These are phyloP conservation scores for Cyathus olla DNA, from an alignment of 1,284 basidiomycete genomes.

Conservation along the genomic window DNA sequence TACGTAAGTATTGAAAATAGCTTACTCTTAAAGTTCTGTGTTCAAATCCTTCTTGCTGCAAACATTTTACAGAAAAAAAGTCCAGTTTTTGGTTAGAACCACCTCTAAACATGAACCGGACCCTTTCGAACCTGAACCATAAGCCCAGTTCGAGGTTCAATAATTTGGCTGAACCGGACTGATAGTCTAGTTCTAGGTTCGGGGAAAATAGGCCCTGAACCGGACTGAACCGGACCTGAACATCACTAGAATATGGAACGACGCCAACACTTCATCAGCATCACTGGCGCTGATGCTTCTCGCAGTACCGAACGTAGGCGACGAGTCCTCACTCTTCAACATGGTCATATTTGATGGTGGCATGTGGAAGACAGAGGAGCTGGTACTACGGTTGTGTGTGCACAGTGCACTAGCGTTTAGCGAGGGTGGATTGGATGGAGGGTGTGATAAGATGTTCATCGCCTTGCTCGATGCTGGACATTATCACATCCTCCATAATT, in stretches of 20 bases:
- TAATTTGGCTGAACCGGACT: too few relatives aligned
- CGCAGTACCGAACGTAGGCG: constrained; percentile 12
- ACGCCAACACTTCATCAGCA: constrained; percentile 16
- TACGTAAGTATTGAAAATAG: too few relatives aligned
- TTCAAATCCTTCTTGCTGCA: too few relatives aligned
- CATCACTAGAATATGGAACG: constrained; percentile 6
- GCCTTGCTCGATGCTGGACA: neutral
- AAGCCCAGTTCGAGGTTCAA: too few relatives aligned
- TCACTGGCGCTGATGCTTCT: constrained; percentile 17
- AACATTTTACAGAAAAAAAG: too few relatives aligned
- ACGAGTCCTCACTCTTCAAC: constrained; percentile 64
- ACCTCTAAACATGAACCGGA: constrained; percentile 1
- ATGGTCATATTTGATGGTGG: constrained; percentile 81
- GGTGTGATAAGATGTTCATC: constrained; percentile 6
- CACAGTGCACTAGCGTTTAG: constrained; percentile 13
- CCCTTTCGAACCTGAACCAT: too few relatives aligned
- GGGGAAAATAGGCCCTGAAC: too few relatives aligned
- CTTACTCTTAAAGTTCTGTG: too few relatives aligned
- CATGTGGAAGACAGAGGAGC: constrained; percentile 74
- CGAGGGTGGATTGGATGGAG: constrained; percentile 37
- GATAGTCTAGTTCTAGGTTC: too few relatives aligned
- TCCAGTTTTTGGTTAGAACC: neutral
- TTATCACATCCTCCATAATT: neutral
- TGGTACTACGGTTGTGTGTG: too few relatives aligned
- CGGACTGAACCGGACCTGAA: too few relatives aligned